Conservation (phyloP, 1,284 basidiomycete genomes). For the Ceratobasidium sp. region DNA sequence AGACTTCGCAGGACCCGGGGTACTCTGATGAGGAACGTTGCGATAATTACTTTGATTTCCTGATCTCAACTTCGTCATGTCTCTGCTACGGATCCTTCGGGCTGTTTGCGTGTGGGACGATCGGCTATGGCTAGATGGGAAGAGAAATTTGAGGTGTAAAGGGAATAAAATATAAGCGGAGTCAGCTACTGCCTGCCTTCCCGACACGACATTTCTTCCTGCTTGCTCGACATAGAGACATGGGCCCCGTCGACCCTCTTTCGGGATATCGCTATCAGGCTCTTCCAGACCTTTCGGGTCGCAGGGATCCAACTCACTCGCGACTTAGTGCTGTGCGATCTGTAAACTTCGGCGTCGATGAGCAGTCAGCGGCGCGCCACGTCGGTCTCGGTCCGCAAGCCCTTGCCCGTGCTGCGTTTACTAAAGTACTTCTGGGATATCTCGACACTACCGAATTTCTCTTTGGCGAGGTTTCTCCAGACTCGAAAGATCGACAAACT, state of each 20-base stretch:
- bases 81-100: background rate
- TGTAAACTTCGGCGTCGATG: conserved; percentile 7
- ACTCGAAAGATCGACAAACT: background rate
- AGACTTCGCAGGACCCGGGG: conserved; percentile 19
- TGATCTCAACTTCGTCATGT: conserved; percentile 22
- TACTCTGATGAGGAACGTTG: conserved; percentile 14
- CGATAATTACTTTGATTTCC: background rate
- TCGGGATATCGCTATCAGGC: conserved; percentile 31
- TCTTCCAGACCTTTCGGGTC: conserved; percentile 33
- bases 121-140: conserved; percentile 15
- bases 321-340: conserved; percentile 5
- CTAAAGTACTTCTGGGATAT: conserved; percentile 28
- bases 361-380: background rate
- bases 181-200: background rate
- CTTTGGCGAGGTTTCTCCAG: conserved; percentile 3
- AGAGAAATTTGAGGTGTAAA: background rate
- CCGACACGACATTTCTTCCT: background rate
- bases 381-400: conserved; percentile 3
- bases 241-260: conserved; percentile 28
- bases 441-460: conserved; percentile 35
- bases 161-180: background rate
- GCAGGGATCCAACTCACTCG: conserved; percentile 21
- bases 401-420: conserved; percentile 26
- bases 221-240: conserved; percentile 13
- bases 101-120: background rate